Percentiles rank a stretch among this genome's conserved stretches.
Conservation (phyloP, 1,139 yeast species). For the Candida sanyaensis region DNA sequence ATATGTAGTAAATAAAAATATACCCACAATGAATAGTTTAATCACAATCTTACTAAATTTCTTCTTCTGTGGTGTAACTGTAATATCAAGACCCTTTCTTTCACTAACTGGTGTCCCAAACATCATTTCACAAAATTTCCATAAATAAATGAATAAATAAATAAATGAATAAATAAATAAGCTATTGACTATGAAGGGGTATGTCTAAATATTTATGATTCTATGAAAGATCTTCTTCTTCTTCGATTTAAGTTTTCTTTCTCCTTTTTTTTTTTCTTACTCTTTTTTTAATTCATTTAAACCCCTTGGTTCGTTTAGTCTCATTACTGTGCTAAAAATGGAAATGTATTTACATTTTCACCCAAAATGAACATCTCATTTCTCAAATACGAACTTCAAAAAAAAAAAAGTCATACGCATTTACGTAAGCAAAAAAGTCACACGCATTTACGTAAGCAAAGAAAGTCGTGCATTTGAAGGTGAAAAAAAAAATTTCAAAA, state of each 20-base stretch:
- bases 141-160: too few relatives aligned
- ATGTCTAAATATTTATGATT: too few relatives aligned
- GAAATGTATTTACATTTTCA: slow-evolving; percentile 2
- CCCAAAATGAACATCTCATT: not conserved
- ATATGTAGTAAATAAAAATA: not conserved
- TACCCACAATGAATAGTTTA: not conserved
- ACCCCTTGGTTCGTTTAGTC: not conserved
- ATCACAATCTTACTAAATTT: not conserved
- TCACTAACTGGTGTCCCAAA: slow-evolving; percentile 4
- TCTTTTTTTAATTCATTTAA: not conserved
- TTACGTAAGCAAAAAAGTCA: too few relatives aligned
- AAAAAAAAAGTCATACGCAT: too few relatives aligned
- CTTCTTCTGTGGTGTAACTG: not conserved
- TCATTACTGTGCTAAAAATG: slow-evolving; percentile 6
- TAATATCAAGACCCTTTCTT: slow-evolving; percentile 5
- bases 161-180: not conserved
- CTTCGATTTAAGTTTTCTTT: not conserved
- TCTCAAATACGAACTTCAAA: too few relatives aligned
- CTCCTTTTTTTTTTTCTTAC: not conserved
- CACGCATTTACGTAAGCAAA: not conserved
- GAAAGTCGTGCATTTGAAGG: not conserved
- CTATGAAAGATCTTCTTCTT: not conserved
- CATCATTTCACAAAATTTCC: not conserved
- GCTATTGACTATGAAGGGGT: not conserved
- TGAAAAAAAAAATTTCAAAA: slow-evolving; percentile 3